Base-by-base conservation (phyloP, 2,329 filamentous ascomycete species). In the Penicillium brasilianum region DNA sequence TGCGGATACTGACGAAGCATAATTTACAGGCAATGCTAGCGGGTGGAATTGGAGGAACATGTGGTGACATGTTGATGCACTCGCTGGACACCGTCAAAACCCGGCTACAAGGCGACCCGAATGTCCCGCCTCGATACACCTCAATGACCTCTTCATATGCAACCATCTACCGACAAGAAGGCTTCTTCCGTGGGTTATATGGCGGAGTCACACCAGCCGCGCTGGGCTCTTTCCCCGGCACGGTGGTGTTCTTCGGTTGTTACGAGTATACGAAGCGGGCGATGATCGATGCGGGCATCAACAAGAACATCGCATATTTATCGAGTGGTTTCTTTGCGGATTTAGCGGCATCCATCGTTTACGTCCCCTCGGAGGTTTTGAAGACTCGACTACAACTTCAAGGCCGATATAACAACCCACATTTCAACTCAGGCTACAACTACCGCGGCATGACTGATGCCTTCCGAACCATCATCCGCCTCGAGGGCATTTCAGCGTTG, bases 1-100 rank as follows among this genome's bases (percentile, higher is more conserved):
- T 18, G 46, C n/a, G 22, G 30, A 62, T 18, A 11, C 59, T 66
- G 53, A 68, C 20, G 28, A 57, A 28, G 20, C 28, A 22, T 30
- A 25, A 41, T 22, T 22, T 63, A 57, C 70, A 97, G 92, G 89
- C 91, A 76, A 99, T 98, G 93, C 84, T 99, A 72, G 95, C 95
- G 36, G 95, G 95, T 73, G 95, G 94, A 62, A 83, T 96, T 56
- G 95, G 96, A 73, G 95, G 95, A 56, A 93, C 91, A 16, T 96
- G 90, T 58, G 95, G 96, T 61, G 95, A 99, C 78, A 90, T 99
- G 85, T 83, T 99, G 68, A 99, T 99, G 95, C 95, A 99, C 81
- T 98, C 94, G 49, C 86, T 99, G 73, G 95, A 99, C 78, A 99
- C 95, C 0, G 95, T 99, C 71, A 99, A 99, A 81, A 99, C 95